A percentile compares a stretch with the other conserved stretches of the same genome.
phyloP scores from a whole-genome alignment of 148 eudicot genomes.

The Rhododendron griersonianum region DNA sequence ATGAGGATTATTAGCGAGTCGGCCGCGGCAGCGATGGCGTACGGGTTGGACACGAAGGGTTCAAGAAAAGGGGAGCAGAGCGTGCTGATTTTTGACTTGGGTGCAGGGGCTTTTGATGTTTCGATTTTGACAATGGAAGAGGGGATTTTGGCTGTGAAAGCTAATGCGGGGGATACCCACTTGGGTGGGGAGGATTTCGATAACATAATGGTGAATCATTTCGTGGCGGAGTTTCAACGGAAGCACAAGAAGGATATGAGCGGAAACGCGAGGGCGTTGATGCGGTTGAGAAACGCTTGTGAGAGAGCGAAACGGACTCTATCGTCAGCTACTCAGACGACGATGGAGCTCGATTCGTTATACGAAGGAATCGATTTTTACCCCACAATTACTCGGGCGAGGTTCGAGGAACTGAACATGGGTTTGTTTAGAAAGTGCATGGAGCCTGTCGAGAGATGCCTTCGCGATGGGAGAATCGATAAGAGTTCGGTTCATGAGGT shows the following conservation, averaged over 20 bases:
- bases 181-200: slow-evolving; percentile 4
- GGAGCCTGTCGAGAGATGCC: slow-evolving; percentile 2
- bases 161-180: not conserved
- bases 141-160: not conserved
- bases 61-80: not conserved
- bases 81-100: not conserved
- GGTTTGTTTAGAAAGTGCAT: not conserved
- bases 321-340: not conserved
- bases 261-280: not conserved
- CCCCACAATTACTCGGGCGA: not conserved
- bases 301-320: not conserved
- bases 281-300: not conserved
- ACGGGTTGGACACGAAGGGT: not conserved
- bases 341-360: not conserved
- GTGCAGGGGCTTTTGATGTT: not conserved
- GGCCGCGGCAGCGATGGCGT: not conserved
- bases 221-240: not conserved
- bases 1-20: not conserved
- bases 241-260: slow-evolving; percentile 8
- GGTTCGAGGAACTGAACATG: not conserved
- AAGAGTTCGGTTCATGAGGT: not conserved
- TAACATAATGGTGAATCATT: not conserved
- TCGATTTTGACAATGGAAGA: not conserved
- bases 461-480: not conserved
- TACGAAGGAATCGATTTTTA: not conserved